These are phyloP conservation scores for Camellia sinensis DNA, from an alignment of 148 eudicot species.

Conservation along the genomic window DNA sequence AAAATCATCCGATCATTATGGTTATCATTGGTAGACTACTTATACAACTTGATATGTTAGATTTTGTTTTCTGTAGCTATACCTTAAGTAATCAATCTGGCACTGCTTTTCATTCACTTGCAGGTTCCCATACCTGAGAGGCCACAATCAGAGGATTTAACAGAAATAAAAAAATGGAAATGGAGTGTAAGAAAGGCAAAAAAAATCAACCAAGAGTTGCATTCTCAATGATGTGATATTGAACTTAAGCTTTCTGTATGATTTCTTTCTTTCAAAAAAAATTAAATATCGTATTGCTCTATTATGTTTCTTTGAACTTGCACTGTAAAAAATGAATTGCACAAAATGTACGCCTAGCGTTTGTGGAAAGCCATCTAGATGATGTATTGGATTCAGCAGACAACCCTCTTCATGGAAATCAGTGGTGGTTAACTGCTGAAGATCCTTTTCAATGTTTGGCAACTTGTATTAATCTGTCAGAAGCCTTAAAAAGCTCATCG, in stretches of 20 bases:
- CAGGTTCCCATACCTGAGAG: slow-evolving; percentile 76
- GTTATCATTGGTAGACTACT: background rate
- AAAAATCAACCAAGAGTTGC: slow-evolving; percentile 75
- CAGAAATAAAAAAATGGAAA: slow-evolving; percentile 67
- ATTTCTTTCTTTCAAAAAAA: slow-evolving; percentile 8
- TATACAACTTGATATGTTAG: background rate
- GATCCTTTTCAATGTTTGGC: slow-evolving; percentile 97
- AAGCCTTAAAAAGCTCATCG: slow-evolving; percentile 64
- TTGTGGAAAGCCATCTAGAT: slow-evolving; percentile 63
- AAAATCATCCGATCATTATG: slow-evolving; percentile 7
- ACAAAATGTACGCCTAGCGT: slow-evolving; percentile 39
- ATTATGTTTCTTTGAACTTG: background rate
- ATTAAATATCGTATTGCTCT: background rate
- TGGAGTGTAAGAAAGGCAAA: slow-evolving; percentile 66
- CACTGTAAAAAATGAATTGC: background rate
- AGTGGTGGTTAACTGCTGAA: slow-evolving; percentile 89
- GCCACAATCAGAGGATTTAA: slow-evolving; percentile 50
- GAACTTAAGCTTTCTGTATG: slow-evolving; percentile 85
- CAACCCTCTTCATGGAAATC: slow-evolving; percentile 63
- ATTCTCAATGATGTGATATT: slow-evolving; percentile 76
- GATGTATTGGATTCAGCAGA: slow-evolving; percentile 75
- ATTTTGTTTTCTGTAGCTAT: background rate
- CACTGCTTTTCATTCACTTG: slow-evolving; percentile 16
- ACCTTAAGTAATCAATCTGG: background rate
- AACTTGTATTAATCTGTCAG: slow-evolving; percentile 78